These are phyloP conservation scores for Dendrocalamus sinicus DNA, from an alignment of 176 grass and related monocot genomes.

Conservation along the genomic window DNA sequence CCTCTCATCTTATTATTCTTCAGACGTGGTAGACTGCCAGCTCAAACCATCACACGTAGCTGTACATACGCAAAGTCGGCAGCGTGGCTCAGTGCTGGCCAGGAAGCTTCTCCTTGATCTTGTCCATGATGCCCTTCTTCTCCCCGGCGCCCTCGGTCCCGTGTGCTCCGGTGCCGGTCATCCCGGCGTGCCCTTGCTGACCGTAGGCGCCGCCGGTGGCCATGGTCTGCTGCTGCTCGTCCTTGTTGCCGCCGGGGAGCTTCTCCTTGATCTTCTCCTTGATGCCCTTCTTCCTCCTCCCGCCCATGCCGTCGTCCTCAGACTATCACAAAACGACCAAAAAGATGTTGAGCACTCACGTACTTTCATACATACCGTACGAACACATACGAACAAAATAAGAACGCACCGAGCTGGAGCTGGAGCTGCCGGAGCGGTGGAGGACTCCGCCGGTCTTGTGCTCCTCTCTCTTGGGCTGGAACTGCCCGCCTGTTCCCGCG, in stretches of 20 bases:
- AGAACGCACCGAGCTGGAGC: constrained; percentile 56
- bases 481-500: constrained; percentile 40
- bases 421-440: constrained; percentile 60
- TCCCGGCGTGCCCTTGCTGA: constrained; percentile 36
- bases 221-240: not conserved
- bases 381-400: not conserved
- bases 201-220: not conserved
- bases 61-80: not conserved
- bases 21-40: not conserved
- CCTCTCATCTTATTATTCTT: not conserved
- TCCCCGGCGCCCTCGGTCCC: constrained; percentile 23
- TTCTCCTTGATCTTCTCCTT: constrained; percentile 80
- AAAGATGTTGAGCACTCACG: not conserved
- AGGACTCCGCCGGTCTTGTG: constrained; percentile 45
- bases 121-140: constrained; percentile 69
- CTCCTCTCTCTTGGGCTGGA: constrained; percentile 43
- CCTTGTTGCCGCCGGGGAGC: constrained; percentile 46
- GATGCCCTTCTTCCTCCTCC: constrained; percentile 62
- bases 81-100: constrained; percentile 36
- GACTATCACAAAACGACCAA: constrained; percentile 11
- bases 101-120: constrained; percentile 79
- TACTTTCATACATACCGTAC: not conserved
- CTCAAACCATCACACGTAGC: not conserved
- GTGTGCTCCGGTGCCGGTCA: not conserved
- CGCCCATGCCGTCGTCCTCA: constrained; percentile 59